phyloP scores from a whole-genome alignment of 805 yeast species.

The Barnettozyma botsteinii region DNA sequence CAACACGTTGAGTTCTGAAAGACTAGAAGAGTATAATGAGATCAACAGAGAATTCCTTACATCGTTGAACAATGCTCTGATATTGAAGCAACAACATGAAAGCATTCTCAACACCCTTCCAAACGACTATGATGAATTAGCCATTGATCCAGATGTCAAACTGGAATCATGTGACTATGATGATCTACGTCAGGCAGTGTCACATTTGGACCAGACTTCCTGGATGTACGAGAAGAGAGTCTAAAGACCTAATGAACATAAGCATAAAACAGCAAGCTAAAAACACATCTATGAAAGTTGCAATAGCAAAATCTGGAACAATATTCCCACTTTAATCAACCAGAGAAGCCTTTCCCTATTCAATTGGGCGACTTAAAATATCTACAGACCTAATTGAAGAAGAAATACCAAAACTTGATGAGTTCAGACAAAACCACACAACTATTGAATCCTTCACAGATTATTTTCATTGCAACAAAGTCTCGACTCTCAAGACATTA shows the following conservation, averaged over 20 bases:
- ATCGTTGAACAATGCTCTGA: conserved; percentile 1
- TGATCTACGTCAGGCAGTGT: conserved; percentile 6
- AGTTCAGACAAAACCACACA: too few relatives aligned
- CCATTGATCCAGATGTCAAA: background rate
- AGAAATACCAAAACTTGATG: too few relatives aligned
- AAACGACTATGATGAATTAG: background rate
- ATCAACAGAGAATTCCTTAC: conserved; percentile 15
- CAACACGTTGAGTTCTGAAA: conserved; percentile 9
- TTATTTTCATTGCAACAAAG: too few relatives aligned
- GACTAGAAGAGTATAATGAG: conserved; percentile 17
- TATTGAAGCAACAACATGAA: background rate
- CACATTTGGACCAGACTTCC: background rate
- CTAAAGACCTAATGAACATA: background rate
- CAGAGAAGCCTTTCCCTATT: too few relatives aligned
- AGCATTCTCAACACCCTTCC: background rate
- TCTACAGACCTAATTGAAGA: too few relatives aligned
- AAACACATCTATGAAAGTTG: too few relatives aligned
- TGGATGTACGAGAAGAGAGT: conserved; percentile 7
- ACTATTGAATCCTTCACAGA: too few relatives aligned
- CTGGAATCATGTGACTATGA: conserved; percentile 1
- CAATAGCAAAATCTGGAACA: too few relatives aligned
- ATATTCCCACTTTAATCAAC: too few relatives aligned
- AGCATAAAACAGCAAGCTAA: too few relatives aligned
- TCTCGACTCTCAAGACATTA: too few relatives aligned
- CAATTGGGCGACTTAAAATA: too few relatives aligned